phyloP scores from a whole-genome alignment of 352 stramenopile genomes.

The Lagenidium giganteum region DNA sequence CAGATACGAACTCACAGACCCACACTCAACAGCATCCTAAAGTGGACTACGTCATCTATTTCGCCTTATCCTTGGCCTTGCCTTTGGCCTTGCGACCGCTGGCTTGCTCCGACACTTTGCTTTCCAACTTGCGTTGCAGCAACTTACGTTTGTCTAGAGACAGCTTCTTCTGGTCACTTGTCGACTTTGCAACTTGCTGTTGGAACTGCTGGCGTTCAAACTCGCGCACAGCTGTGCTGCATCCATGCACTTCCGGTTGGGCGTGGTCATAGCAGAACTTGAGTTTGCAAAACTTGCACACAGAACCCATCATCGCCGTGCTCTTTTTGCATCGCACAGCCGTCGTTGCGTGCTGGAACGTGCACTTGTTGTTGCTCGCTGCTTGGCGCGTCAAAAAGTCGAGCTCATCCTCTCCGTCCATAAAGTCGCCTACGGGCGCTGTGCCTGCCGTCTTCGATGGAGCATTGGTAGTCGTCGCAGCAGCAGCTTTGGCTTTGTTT shows the following conservation, averaged over 20 bases:
- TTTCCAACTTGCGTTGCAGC: slow-evolving; percentile 67
- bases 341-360: slow-evolving; percentile 27
- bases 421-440: slow-evolving; percentile 20
- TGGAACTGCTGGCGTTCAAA: slow-evolving; percentile 56
- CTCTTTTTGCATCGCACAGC: slow-evolving; percentile 50
- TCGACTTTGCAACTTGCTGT: slow-evolving; percentile 20
- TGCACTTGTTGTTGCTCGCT: slow-evolving; percentile 42
- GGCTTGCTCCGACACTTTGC: slow-evolving; percentile 51
- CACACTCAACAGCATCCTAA: too few relatives aligned
- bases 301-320: slow-evolving; percentile 44
- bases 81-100: slow-evolving; percentile 38
- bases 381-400: slow-evolving; percentile 64
- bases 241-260: slow-evolving; percentile 74
- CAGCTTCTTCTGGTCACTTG: slow-evolving; percentile 27
- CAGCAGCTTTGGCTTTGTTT: slow-evolving; percentile 44
- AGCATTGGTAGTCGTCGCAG: too few relatives aligned
- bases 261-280: slow-evolving; percentile 83
- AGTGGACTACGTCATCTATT: too few relatives aligned
- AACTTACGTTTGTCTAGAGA: slow-evolving; percentile 51
- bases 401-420: slow-evolving; percentile 63
- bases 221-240: slow-evolving; percentile 51
- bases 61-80: slow-evolving; percentile 43
- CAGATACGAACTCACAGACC: too few relatives aligned
- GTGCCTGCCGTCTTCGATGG: slow-evolving; percentile 9
- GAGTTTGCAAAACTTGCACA: slow-evolving; percentile 82